phyloP scores from a whole-genome alignment of 192 early-diverging fungal species.

The Coemansia sp. region DNA sequence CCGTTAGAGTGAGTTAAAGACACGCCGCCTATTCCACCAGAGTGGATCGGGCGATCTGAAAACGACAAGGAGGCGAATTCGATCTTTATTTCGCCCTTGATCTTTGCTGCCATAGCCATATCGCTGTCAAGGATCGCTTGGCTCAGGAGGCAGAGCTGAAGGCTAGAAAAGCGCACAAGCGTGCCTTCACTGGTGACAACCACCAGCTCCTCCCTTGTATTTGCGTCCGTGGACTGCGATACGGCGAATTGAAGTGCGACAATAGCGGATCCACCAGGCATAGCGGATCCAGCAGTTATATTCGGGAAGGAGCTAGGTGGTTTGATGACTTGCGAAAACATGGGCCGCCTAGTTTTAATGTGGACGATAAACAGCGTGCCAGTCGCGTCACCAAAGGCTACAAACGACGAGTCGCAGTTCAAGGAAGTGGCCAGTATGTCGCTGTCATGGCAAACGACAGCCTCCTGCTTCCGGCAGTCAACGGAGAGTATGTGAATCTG shows the following conservation, averaged over 20 bases:
- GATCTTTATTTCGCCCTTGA: constrained; percentile 24
- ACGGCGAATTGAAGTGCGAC: constrained; percentile 21
- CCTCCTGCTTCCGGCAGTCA: constrained; percentile 20
- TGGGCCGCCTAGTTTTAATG: constrained; percentile 22
- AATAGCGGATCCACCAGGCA: neutral
- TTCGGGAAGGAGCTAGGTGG: neutral
- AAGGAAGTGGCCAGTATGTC: constrained; percentile 21
- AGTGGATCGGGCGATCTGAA: constrained; percentile 6
- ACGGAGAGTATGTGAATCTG: constrained; percentile 31
- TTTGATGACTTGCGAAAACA: constrained; percentile 30
- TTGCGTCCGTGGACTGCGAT: neutral
- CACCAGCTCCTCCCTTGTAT: constrained; percentile 30
- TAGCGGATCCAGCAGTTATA: neutral
- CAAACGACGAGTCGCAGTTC: constrained; percentile 37
- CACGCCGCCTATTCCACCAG: constrained; percentile 14
- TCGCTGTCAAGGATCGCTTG: constrained; percentile 26
- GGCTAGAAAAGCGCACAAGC: constrained; percentile 33
- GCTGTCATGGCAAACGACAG: constrained; percentile 31
- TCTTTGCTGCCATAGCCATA: constrained; percentile 20
- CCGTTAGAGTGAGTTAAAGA: constrained; percentile 13
- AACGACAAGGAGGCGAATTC: constrained; percentile 13
- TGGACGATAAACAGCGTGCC: constrained; percentile 48
- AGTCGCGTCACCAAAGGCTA: constrained; percentile 41
- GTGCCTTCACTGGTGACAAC: constrained; percentile 12
- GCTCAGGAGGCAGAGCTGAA: constrained; percentile 22